Evolutionary conservation across 352 stramenopile species (phyloP).

Genomic region (Halophytophthora batemanensis): DNA sequence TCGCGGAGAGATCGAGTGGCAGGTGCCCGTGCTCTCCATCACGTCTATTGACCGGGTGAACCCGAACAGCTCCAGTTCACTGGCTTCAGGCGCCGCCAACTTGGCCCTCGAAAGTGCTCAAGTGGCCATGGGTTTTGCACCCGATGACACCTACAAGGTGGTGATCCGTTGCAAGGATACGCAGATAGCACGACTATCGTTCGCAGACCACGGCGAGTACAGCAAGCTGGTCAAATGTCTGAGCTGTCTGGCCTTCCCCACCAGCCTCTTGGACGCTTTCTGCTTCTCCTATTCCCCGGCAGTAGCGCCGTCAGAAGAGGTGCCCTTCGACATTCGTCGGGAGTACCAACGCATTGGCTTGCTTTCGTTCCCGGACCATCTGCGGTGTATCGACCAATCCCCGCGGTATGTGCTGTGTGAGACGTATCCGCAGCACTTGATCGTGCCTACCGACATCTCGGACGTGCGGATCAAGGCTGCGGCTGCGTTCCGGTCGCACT

Average conservation of each 20-base stretch:
- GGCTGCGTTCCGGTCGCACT: slow-evolving; percentile 67
- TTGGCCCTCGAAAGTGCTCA: slow-evolving; percentile 55
- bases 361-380: slow-evolving; percentile 49
- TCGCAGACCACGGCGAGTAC: slow-evolving; percentile 73
- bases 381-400: slow-evolving; percentile 81
- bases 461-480: slow-evolving; percentile 83
- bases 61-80: slow-evolving; percentile 18
- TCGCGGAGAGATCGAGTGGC: slow-evolving; percentile 59
- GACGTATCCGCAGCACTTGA: slow-evolving; percentile 94
- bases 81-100: slow-evolving; percentile 12
- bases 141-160: slow-evolving; percentile 56
- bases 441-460: slow-evolving; percentile 90
- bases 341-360: slow-evolving; percentile 83
- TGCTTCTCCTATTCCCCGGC: slow-evolving; percentile 76
- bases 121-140: slow-evolving; percentile 52
- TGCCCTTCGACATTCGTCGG: slow-evolving; percentile 70
- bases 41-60: slow-evolving; percentile 60
- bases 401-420: slow-evolving; percentile 84
- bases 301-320: slow-evolving; percentile 71
- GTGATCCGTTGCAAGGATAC: slow-evolving; percentile 81
- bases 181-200: slow-evolving; percentile 62
- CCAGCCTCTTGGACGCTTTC: slow-evolving; percentile 73
- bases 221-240: slow-evolving; percentile 76
- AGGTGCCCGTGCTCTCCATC: slow-evolving; percentile 78
- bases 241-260: slow-evolving; percentile 67